Percentiles rank a stretch among this genome's conserved stretches.
phyloP scores from a whole-genome alignment of 1,139 yeast species.

The Keqinozyma sinolaborantium region DNA sequence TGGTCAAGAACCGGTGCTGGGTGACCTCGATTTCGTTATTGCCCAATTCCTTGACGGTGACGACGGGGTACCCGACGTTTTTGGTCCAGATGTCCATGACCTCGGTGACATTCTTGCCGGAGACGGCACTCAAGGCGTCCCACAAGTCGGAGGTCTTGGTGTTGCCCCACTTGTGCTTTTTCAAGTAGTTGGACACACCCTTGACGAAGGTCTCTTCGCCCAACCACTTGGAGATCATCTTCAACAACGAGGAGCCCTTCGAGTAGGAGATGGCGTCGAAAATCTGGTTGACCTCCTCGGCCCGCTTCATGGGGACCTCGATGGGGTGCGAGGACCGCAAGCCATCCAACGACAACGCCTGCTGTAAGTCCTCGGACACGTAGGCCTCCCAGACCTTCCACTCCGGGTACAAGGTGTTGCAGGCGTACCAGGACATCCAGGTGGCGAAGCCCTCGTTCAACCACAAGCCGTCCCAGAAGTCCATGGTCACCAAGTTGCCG shows the following conservation, averaged over 20 bases:
- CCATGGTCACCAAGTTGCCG: slow-evolving; percentile 61
- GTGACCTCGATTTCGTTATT: slow-evolving; percentile 47
- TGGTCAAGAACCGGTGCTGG: slow-evolving; percentile 75
- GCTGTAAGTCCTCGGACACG: slow-evolving; percentile 50
- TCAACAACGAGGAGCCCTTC: slow-evolving; percentile 77
- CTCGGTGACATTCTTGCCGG: slow-evolving; percentile 71
- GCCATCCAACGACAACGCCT: slow-evolving; percentile 50
- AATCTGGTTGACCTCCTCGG: slow-evolving; percentile 54
- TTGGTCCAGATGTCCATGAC: slow-evolving; percentile 87
- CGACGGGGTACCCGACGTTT: slow-evolving; percentile 78
- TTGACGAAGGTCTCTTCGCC: slow-evolving; percentile 68
- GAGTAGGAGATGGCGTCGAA: slow-evolving; percentile 66
- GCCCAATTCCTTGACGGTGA: slow-evolving; percentile 49
- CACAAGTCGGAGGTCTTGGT: slow-evolving; percentile 81
- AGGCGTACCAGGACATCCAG: slow-evolving; percentile 53
- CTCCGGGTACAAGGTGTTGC: slow-evolving; percentile 51
- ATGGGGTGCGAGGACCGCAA: slow-evolving; percentile 56
- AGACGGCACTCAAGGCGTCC: slow-evolving; percentile 70
- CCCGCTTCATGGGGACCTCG: slow-evolving; percentile 53
- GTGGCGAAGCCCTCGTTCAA: slow-evolving; percentile 64
- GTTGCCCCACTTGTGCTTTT: slow-evolving; percentile 73
- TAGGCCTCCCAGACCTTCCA: slow-evolving; percentile 57
- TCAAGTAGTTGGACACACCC: slow-evolving; percentile 74
- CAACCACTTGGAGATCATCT: slow-evolving; percentile 71
- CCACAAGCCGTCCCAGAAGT: slow-evolving; percentile 66